Conservation (phyloP, 352 stramenopile species). For the Phytophthora sp. region DNA sequence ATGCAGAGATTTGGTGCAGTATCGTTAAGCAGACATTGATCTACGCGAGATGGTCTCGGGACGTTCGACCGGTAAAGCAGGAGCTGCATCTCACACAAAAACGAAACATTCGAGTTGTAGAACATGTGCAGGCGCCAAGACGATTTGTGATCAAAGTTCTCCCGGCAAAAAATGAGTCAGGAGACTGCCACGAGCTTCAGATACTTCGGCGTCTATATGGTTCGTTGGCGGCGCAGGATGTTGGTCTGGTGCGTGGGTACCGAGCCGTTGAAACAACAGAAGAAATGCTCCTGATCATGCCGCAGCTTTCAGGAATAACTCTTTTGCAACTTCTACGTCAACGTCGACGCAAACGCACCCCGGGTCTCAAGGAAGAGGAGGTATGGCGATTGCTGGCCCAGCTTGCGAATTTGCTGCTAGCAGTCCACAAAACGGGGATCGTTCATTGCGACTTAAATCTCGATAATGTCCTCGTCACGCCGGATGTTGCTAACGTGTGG, state of each 20-base stretch:
- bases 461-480: constrained; percentile 91
- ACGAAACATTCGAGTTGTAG: constrained; percentile 10
- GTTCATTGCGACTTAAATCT: constrained; percentile 99
- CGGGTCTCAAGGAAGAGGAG: constrained; percentile 25
- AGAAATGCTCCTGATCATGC: constrained; percentile 65
- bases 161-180: constrained; percentile 11
- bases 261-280: constrained; percentile 54
- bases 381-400: constrained; percentile 3
- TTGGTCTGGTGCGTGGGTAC: constrained; percentile 44
- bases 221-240: constrained; percentile 7
- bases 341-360: constrained; percentile 10
- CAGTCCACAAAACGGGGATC: constrained; percentile 91
- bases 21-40: constrained; percentile 44
- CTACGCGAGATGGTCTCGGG: constrained; percentile 43
- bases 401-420: constrained; percentile 64
- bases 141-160: constrained; percentile 60
- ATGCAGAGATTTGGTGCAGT: constrained; percentile 57
- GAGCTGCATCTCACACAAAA: background rate
- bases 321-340: constrained; percentile 47
- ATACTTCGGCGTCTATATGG: constrained; percentile 45
- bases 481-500: constrained; percentile 30
- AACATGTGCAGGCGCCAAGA: constrained; percentile 8
- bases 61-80: constrained; percentile 26
- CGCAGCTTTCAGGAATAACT: constrained; percentile 47
- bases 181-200: constrained; percentile 42